Base-by-base conservation (phyloP, 192 early-diverging fungal genomes). In the Chytriomyces sp. region DNA sequence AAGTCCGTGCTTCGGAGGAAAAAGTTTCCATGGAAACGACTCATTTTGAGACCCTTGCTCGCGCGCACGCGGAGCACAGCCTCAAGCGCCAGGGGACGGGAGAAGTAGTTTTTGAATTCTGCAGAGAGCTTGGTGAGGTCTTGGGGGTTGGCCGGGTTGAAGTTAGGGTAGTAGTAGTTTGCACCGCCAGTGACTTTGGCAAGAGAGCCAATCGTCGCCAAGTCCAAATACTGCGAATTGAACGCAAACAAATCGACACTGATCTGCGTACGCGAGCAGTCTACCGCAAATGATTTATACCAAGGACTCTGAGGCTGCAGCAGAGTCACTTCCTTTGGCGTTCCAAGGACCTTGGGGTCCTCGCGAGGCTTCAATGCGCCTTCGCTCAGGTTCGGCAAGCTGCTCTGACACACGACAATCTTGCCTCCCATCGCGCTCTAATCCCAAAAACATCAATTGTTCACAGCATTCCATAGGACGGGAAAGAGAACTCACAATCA, bases 1-100 rank as follows among this genome's bases (percentile, higher is more conserved):
- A 99, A 78, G 73, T 99, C 96, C 28, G 94, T 91, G 44, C 93
- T 93, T 7, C 95, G 93, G 41, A 99, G 85, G 81, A 99, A 99
- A 77, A 98, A 98, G 89, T 96, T 96, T 14, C 96, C 96, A 57
- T 99, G 94, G 81, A 93, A 98, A 19, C 92, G 83, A 26, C 89
- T 88, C 90, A 96, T 93, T 39, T 89, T 81, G 41, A 98, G 80
- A 0, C 95, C 95, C 75, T 91, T 93, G 2, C 93, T 93, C 1
- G 95, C 93, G 60, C 96, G 89, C 5, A 99, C 88, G 36, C 96
- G 86, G 76, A 98, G 85, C 14, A 98, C 94, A 7, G 96, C 94
- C 72, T 98, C 96, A 39, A 96, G 79, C 1, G 89, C 94, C 58
- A 95, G 82, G 7, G 89, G 85, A 28, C 91, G 88, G 0, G 91